Percentiles rank a stretch among this genome's conserved stretches.
phyloP scores from a whole-genome alignment of 2,329 filamentous ascomycete species.

The Geosmithia putterillii region DNA sequence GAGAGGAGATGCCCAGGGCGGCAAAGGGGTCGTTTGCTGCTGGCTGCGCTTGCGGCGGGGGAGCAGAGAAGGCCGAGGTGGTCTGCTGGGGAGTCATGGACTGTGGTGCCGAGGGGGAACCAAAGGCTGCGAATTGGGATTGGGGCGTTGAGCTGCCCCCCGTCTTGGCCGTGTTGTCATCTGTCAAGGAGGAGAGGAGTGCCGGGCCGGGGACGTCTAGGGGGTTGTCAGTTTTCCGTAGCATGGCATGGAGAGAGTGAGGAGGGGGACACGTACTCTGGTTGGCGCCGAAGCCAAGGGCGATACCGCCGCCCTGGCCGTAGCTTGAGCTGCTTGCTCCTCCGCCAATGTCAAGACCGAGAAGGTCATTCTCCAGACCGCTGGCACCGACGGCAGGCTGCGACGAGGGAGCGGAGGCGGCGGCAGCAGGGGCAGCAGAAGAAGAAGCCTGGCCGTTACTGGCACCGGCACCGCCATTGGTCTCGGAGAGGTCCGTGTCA shows the following conservation, averaged over 20 bases:
- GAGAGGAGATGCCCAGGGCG: constrained; percentile 24
- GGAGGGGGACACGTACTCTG: constrained; percentile 38
- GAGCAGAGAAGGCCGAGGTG: constrained; percentile 25
- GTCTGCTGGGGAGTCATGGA: constrained; percentile 35
- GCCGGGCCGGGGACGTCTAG: constrained; percentile 53
- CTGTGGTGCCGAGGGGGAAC: constrained; percentile 37
- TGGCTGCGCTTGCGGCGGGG: constrained; percentile 26
- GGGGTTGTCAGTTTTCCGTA: constrained; percentile 9
- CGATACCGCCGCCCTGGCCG: constrained; percentile 69
- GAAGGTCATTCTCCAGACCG: constrained; percentile 76
- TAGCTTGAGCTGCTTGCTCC: constrained; percentile 35
- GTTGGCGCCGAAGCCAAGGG: constrained; percentile 65
- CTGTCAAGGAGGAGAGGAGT: constrained; percentile 50
- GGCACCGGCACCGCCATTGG: constrained; percentile 29
- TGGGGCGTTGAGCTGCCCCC: constrained; percentile 31
- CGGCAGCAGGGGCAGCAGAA: neutral
- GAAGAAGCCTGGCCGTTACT: neutral
- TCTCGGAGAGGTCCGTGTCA: constrained; percentile 49
- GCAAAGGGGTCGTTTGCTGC: constrained; percentile 28
- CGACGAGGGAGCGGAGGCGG: constrained; percentile 8
- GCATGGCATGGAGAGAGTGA: no score
- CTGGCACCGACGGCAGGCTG: constrained; percentile 26
- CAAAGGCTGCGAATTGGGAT: constrained; percentile 42
- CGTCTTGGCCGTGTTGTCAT: constrained; percentile 44
- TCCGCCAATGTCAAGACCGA: constrained; percentile 75